These are phyloP conservation scores for Tolypocladium tropicale DNA, from an alignment of 2,329 filamentous ascomycete genomes.

Conservation along the genomic window DNA sequence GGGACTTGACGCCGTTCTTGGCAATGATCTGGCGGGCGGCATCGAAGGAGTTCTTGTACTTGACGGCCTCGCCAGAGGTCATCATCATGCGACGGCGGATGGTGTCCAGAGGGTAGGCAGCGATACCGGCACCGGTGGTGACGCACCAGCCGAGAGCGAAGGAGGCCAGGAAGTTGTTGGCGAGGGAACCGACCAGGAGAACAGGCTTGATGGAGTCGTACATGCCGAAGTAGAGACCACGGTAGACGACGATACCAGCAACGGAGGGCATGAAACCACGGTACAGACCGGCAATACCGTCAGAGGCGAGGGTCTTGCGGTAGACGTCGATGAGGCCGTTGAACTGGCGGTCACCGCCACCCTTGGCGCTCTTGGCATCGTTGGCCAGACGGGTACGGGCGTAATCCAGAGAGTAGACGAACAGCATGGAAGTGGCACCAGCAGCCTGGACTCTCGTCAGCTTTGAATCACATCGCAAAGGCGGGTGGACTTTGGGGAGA, in stretches of 20 bases:
- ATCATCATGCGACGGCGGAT: constrained; percentile 99
- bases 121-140: constrained; percentile 99
- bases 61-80: constrained; percentile 95
- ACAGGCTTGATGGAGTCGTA: constrained; percentile 99
- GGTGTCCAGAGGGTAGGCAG: constrained; percentile 99
- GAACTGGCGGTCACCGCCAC: constrained; percentile 97
- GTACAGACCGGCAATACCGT: constrained; percentile 99
- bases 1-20: constrained; percentile 95
- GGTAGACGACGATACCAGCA: constrained; percentile 98
- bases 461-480: background rate
- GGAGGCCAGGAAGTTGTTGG: constrained; percentile 99
- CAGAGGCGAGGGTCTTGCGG: constrained; percentile 98
- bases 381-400: constrained; percentile 99
- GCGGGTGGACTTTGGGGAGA: constrained; percentile 2
- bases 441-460: constrained; percentile 52
- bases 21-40: constrained; percentile 93
- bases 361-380: constrained; percentile 98
- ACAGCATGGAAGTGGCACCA: constrained; percentile 98
- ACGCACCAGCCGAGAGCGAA: constrained; percentile 98
- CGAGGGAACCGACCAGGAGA: constrained; percentile 78
- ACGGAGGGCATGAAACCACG: constrained; percentile 99
- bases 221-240: constrained; percentile 99
- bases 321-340: constrained; percentile 99
- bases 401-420: constrained; percentile 99
- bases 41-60: constrained; percentile 97